Evolutionary conservation across 2,329 filamentous ascomycete genomes (phyloP).

Genomic region (Ambrosiella xylebori): DNA sequence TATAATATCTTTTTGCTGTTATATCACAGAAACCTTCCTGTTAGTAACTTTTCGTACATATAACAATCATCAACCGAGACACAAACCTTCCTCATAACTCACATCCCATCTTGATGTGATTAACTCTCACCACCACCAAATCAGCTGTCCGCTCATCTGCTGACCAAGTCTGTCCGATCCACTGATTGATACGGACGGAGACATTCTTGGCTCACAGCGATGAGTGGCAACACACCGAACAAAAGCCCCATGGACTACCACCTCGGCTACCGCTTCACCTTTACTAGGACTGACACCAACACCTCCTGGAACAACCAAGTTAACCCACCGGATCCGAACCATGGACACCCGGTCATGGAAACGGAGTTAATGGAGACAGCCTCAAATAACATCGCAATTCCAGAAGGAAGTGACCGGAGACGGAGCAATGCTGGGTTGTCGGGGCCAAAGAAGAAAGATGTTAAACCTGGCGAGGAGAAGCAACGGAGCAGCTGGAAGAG

Average conservation of each 20-base stretch:
- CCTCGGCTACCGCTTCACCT: not conserved
- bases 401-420: not conserved
- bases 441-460: not conserved
- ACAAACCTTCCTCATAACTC: not conserved
- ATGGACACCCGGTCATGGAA: not conserved
- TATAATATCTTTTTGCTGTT: too few species aligned
- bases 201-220: not conserved
- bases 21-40: too few species aligned
- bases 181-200: not conserved
- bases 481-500: conserved; percentile 5
- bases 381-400: not conserved
- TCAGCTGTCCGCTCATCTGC: not conserved
- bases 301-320: not conserved
- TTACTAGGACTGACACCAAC: not conserved
- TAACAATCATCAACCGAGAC: not conserved
- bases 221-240: not conserved
- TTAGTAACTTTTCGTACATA: not conserved
- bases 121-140: not conserved
- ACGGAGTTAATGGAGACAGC: not conserved
- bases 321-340: not conserved
- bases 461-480: not conserved
- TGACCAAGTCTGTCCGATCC: not conserved
- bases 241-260: not conserved
- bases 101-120: not conserved
- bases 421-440: not conserved